These are phyloP conservation scores for Aspergillus sp. DNA, from an alignment of 2,329 filamentous ascomycete species.

Conservation along the genomic window DNA sequence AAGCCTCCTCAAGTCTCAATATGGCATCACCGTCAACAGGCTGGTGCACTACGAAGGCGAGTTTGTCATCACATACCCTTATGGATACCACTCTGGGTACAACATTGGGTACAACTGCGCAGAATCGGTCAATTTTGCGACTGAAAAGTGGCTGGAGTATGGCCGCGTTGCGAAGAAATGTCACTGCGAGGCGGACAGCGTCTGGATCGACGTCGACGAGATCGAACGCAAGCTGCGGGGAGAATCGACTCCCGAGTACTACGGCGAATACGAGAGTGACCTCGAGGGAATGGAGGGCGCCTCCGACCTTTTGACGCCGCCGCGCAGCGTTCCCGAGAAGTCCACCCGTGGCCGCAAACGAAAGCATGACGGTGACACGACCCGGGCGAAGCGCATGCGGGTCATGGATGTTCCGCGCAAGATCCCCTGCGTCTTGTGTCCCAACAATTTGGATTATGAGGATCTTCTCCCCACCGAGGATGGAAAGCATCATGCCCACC, in stretches of 20 bases:
- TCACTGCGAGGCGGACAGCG: slow-evolving; percentile 93
- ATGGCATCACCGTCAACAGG: slow-evolving; percentile 94
- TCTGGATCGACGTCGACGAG: slow-evolving; percentile 96
- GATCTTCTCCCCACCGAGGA: slow-evolving; percentile 85
- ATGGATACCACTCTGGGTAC: slow-evolving; percentile 97
- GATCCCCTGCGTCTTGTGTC: slow-evolving; percentile 86
- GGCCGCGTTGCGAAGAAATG: slow-evolving; percentile 95
- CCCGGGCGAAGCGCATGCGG: slow-evolving; percentile 72
- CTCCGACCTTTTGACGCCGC: slow-evolving; percentile 74
- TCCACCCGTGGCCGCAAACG: slow-evolving; percentile 66
- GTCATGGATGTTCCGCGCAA: slow-evolving; percentile 69
- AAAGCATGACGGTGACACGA: slow-evolving; percentile 57
- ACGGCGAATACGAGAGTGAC: slow-evolving; percentile 58
- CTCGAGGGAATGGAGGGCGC: slow-evolving; percentile 60
- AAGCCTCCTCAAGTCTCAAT: slow-evolving; percentile 78
- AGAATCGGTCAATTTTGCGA: slow-evolving; percentile 96
- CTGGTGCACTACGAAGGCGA: slow-evolving; percentile 94
- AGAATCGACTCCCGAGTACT: slow-evolving; percentile 61
- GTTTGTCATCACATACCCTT: slow-evolving; percentile 97
- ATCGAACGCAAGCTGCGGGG: slow-evolving; percentile 92
- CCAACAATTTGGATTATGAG: slow-evolving; percentile 79
- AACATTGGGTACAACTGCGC: slow-evolving; percentile 98
- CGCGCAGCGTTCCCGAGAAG: slow-evolving; percentile 69
- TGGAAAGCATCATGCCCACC: slow-evolving; percentile 75
- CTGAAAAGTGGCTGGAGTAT: slow-evolving; percentile 92